These are phyloP conservation scores for Podospora bellae-mahoneyi DNA, from an alignment of 495 filamentous ascomycete species.

Conservation along the genomic window DNA sequence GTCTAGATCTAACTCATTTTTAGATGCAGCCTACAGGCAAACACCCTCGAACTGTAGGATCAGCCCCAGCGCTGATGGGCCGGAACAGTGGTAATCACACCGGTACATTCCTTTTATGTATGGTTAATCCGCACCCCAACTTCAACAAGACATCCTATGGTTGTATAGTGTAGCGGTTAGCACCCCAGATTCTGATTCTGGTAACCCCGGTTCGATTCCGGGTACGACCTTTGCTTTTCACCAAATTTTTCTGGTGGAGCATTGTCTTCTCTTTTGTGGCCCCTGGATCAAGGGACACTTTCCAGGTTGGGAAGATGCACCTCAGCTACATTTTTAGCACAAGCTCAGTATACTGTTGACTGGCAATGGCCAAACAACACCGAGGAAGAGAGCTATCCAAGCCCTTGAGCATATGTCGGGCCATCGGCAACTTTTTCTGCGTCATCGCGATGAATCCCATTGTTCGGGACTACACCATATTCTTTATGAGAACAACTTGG, in stretches of 20 bases:
- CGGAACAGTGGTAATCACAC: too few relatives aligned
- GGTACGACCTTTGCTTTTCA: conserved; percentile 22
- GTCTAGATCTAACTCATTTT: too few relatives aligned
- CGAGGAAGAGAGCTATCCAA: not conserved
- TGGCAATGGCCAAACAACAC: too few relatives aligned
- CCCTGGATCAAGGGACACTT: conserved; percentile 6
- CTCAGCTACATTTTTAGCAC: too few relatives aligned
- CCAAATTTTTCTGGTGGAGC: conserved; percentile 5
- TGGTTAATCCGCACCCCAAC: not conserved
- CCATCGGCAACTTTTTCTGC: not conserved
- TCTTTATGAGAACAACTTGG: not conserved
- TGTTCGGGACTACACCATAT: not conserved
- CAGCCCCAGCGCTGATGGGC: too few relatives aligned
- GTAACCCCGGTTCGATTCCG: conserved; percentile 28
- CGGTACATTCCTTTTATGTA: too few relatives aligned
- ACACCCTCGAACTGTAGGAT: too few relatives aligned
- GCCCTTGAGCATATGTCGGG: not conserved
- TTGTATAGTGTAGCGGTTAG: conserved; percentile 9
- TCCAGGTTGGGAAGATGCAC: too few relatives aligned
- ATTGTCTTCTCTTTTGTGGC: conserved; percentile 15
- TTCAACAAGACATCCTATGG: not conserved
- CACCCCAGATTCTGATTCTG: conserved; percentile 8
- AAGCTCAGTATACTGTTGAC: too few relatives aligned
- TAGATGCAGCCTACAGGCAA: too few relatives aligned
- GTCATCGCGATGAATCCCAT: not conserved